These are phyloP conservation scores for Moesziomyces aphidis DNA, from an alignment of 1,284 basidiomycete species.

Conservation along the genomic window DNA sequence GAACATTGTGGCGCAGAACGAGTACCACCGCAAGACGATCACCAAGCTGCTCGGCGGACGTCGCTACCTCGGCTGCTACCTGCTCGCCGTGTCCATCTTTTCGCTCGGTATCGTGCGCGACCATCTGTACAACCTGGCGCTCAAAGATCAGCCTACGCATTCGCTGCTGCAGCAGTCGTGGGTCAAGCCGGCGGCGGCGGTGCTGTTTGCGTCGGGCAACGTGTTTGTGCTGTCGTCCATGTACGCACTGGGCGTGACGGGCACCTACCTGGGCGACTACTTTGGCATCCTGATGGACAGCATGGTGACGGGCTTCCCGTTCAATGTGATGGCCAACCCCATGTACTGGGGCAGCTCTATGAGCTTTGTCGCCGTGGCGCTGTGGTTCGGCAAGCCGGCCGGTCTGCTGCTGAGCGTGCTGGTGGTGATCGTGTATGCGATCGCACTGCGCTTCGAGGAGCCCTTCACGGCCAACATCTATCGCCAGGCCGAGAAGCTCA, in stretches of 20 bases:
- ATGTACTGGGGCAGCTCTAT: constrained; percentile 78
- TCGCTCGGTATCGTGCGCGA: constrained; percentile 47
- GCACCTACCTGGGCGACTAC: constrained; percentile 86
- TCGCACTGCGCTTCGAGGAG: constrained; percentile 64
- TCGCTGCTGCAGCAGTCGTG: constrained; percentile 73
- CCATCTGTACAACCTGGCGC: constrained; percentile 75
- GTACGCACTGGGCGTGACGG: constrained; percentile 90
- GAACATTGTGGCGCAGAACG: constrained; percentile 94
- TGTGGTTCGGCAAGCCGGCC: constrained; percentile 66
- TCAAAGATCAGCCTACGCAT: constrained; percentile 77
- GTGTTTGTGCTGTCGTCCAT: constrained; percentile 82
- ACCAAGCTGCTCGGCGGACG: constrained; percentile 60
- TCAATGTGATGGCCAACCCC: constrained; percentile 90
- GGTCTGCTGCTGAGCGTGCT: constrained; percentile 64
- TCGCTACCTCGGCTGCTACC: constrained; percentile 81
- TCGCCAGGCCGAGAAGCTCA: constrained; percentile 58
- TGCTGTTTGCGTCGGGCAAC: constrained; percentile 74
- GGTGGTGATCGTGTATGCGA: constrained; percentile 58
- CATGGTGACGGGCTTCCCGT: constrained; percentile 83
- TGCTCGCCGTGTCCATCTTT: constrained; percentile 80
- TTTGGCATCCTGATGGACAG: constrained; percentile 98
- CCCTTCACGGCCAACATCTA: constrained; percentile 66
- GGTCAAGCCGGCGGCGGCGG: constrained; percentile 74
- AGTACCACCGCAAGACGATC: constrained; percentile 65
- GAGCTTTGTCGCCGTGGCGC: constrained; percentile 64